phyloP scores from a whole-genome alignment of 495 filamentous ascomycete genomes.

The Thozetella sp. region DNA sequence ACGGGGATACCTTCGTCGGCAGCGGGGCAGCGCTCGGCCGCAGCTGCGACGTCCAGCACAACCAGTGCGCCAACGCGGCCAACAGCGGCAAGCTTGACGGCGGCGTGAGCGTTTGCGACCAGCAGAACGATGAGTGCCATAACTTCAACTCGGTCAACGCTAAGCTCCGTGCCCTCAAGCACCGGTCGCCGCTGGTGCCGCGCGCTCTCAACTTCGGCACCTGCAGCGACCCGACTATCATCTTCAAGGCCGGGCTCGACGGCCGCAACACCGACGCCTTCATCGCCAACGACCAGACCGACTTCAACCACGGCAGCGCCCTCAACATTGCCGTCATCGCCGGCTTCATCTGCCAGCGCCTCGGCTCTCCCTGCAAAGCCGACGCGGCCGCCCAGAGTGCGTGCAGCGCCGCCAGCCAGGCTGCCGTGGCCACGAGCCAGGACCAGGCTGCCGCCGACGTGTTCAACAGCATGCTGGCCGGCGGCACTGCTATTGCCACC shows the following conservation, averaged over 20 bases:
- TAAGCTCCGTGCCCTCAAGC: background rate
- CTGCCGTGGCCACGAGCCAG: conserved; percentile 16
- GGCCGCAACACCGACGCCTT: conserved; percentile 42
- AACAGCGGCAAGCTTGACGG: background rate
- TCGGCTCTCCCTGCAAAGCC: conserved; percentile 42
- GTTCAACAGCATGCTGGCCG: conserved; percentile 34
- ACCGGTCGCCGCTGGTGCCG: background rate
- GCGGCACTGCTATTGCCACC: background rate
- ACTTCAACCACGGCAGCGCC: conserved; percentile 48
- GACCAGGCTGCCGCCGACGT: conserved; percentile 45
- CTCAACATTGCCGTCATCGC: conserved; percentile 43
- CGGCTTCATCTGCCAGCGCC: conserved; percentile 44
- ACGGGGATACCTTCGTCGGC: conserved; percentile 1
- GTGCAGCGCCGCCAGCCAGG: conserved; percentile 32
- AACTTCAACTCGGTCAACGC: background rate
- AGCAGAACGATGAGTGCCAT: background rate
- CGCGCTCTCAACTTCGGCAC: conserved; percentile 30
- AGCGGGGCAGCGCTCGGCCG: background rate
- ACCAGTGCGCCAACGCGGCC: conserved; percentile 4
- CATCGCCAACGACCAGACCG: conserved; percentile 33
- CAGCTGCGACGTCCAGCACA: conserved; percentile 4
- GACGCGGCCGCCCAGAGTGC: conserved; percentile 29
- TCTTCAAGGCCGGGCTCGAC: conserved; percentile 40
- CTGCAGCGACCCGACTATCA: conserved; percentile 41
- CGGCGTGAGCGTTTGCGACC: background rate